A percentile compares a stretch with the other conserved stretches of the same genome.
Evolutionary conservation across 106 monocot species (phyloP).

Genomic region (Dioscorea zingiberensis): DNA sequence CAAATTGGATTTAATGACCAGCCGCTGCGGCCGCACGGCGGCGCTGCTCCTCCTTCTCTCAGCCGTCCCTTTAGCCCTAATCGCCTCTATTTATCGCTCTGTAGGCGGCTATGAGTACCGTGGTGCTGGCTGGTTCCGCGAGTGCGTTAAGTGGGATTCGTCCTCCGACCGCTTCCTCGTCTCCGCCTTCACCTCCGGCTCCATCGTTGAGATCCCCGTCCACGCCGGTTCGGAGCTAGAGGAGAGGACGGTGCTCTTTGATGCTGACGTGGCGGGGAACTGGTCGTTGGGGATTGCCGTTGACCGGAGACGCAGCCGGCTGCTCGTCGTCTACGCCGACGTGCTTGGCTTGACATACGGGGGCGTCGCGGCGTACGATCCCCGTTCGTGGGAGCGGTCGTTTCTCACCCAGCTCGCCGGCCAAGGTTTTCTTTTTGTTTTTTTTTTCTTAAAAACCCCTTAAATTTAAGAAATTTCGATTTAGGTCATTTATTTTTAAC

Average conservation of each 20-base stretch:
- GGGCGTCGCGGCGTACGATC: slow-evolving; percentile 66
- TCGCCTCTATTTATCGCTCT: slow-evolving; percentile 34
- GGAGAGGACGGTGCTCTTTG: slow-evolving; percentile 46
- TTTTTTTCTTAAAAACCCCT: not conserved
- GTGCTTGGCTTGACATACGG: slow-evolving; percentile 16
- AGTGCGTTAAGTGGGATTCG: slow-evolving; percentile 87
- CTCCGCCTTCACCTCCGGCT: slow-evolving; percentile 54
- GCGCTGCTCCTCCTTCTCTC: slow-evolving; percentile 34
- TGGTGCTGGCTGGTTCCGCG: slow-evolving; percentile 63
- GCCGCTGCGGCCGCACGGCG: not conserved
- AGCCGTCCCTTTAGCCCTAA: slow-evolving; percentile 36
- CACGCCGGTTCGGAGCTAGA: slow-evolving; percentile 1
- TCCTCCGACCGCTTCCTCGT: slow-evolving; percentile 56
- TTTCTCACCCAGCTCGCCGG: slow-evolving; percentile 58
- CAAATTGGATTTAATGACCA: not conserved
- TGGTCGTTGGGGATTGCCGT: slow-evolving; percentile 54
- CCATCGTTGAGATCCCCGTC: slow-evolving; percentile 45
- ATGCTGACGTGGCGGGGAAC: slow-evolving; percentile 61
- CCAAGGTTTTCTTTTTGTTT: slow-evolving; percentile 32
- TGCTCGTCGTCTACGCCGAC: slow-evolving; percentile 79
- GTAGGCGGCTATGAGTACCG: slow-evolving; percentile 25
- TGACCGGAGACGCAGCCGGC: slow-evolving; percentile 36
- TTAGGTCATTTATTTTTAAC: too few relatives aligned
- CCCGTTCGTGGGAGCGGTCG: slow-evolving; percentile 39
- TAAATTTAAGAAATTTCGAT: too few relatives aligned